Evolutionary conservation across 495 filamentous ascomycete genomes (phyloP).

Genomic region (Annulohypoxylon maeteangense): DNA sequence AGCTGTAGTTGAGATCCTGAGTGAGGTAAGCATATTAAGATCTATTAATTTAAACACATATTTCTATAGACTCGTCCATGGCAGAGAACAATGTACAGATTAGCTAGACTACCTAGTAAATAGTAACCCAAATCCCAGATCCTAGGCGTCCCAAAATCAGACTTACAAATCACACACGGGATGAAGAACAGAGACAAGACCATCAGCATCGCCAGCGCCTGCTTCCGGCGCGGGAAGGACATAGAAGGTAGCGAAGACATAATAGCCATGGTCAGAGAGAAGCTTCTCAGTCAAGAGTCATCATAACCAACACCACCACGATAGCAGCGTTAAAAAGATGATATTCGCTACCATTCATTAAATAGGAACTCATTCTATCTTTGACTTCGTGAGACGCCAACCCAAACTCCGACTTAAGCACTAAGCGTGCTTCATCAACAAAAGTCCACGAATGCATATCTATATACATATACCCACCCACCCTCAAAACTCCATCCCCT

Average conservation of each 20-base stretch:
- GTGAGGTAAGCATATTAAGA: slow-evolving; percentile 59
- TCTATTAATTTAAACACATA: background rate
- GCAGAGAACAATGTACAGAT: background rate
- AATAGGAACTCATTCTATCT: slow-evolving; percentile 7
- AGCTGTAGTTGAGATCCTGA: slow-evolving; percentile 71
- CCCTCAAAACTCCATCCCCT: slow-evolving; percentile 69
- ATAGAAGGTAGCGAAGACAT: slow-evolving; percentile 23
- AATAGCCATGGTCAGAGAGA: slow-evolving; percentile 38
- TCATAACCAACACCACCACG: background rate
- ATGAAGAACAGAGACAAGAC: slow-evolving; percentile 71
- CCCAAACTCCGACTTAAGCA: slow-evolving; percentile 31
- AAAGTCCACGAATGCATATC: too few relatives aligned
- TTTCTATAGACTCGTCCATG: background rate
- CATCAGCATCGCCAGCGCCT: slow-evolving; percentile 50
- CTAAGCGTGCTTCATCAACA: too few relatives aligned
- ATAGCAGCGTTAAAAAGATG: background rate
- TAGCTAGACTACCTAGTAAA: background rate
- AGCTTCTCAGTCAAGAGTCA: slow-evolving; percentile 31
- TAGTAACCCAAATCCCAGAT: slow-evolving; percentile 18
- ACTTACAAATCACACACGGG: slow-evolving; percentile 70
- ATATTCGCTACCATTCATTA: background rate
- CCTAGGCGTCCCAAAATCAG: slow-evolving; percentile 70
- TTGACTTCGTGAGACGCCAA: slow-evolving; percentile 2
- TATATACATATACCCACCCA: background rate
- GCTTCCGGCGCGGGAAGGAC: slow-evolving; percentile 35